Conservation (phyloP, 805 yeast genomes). For the Pichia eremophila region DNA sequence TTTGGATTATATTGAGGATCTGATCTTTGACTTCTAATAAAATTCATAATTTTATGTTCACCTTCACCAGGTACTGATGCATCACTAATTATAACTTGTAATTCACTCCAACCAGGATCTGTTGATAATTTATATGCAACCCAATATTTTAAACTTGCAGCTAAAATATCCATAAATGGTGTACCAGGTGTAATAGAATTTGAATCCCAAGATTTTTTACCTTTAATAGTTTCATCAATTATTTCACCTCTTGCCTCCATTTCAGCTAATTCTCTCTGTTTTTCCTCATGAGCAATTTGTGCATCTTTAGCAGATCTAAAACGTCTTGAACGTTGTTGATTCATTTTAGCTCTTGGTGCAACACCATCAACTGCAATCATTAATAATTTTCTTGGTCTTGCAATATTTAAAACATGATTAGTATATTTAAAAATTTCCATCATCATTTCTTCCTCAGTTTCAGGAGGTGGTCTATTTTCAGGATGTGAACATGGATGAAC, state of each 20-base stretch:
- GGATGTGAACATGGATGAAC: conserved; percentile 99
- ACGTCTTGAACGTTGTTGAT: conserved; percentile 91
- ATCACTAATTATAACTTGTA: conserved; percentile 87
- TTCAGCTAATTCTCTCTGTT: conserved; percentile 49
- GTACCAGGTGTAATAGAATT: conserved; percentile 98
- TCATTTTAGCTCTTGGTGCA: conserved; percentile 97
- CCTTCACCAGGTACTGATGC: conserved; percentile 99
- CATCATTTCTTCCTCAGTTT: conserved; percentile 94
- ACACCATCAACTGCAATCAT: conserved; percentile 98
- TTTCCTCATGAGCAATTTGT: conserved; percentile 62
- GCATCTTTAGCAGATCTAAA: conserved; percentile 91
- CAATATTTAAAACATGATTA: conserved; percentile 84
- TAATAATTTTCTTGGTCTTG: conserved; percentile 85
- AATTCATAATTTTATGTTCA: conserved; percentile 96
- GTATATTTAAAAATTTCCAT: conserved; percentile 88
- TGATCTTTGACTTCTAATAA: conserved; percentile 80
- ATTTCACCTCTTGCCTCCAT: conserved; percentile 58
- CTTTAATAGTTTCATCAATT: conserved; percentile 67
- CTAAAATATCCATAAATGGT: conserved; percentile 90
- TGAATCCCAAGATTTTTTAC: conserved; percentile 83
- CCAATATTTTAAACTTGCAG: conserved; percentile 81
- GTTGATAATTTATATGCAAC: conserved; percentile 76
- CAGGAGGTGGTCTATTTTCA: conserved; percentile 92
- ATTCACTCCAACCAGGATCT: conserved; percentile 89
- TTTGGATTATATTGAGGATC: conserved; percentile 86